Conservation (phyloP, 2,329 filamentous ascomycete genomes). For the Sporothrix mexicana region DNA sequence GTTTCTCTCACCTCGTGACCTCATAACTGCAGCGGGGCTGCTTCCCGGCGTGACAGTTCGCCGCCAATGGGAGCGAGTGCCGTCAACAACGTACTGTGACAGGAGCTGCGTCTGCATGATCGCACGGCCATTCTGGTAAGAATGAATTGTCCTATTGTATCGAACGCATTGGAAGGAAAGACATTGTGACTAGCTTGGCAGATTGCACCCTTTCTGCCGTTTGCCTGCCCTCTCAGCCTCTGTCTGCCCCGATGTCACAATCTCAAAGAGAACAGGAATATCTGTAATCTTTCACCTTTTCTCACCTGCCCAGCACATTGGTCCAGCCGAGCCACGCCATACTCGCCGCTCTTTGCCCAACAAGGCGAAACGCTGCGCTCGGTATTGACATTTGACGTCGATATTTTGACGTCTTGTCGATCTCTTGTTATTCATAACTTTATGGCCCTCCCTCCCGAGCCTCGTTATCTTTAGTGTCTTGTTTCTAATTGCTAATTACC, state of each 20-base stretch:
- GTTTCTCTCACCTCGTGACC: conserved; percentile 25
- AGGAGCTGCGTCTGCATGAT: not conserved
- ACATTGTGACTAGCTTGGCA: not conserved
- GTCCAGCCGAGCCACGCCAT: not conserved
- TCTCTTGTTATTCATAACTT: not conserved
- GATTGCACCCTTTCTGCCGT: no score
- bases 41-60: not conserved
- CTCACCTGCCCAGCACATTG: not conserved
- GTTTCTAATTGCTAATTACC: not conserved
- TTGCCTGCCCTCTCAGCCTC: not conserved
- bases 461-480: not conserved
- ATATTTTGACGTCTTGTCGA: not conserved
- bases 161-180: not conserved
- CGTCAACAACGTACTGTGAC: not conserved
- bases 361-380: not conserved
- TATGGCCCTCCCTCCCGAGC: not conserved
- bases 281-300: not conserved
- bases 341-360: conserved; percentile 3
- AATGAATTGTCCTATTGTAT: not conserved
- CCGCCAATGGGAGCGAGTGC: conserved; percentile 11
- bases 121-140: not conserved
- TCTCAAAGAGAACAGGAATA: not conserved
- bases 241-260: not conserved
- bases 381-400: not conserved
- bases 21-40: conserved; percentile 4